phyloP scores from a whole-genome alignment of 2,329 filamentous ascomycete genomes.

The Shiraia sp. region DNA sequence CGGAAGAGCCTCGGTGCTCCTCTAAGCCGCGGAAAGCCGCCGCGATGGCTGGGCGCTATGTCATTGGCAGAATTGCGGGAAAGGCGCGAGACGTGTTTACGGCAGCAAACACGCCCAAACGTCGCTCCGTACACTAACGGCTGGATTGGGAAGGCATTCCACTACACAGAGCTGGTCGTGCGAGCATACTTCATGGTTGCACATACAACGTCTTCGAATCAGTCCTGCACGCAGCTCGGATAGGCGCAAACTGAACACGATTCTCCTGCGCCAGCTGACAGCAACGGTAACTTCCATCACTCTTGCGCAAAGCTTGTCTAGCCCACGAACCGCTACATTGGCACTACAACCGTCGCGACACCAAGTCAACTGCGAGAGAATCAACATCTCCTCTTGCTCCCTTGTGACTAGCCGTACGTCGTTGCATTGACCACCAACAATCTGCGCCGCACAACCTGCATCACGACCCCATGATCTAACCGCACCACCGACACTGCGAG shows the following conservation, averaged over 20 bases:
- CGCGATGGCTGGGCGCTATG: slow-evolving; percentile 4
- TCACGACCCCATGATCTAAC: not conserved
- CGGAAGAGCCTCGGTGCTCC: slow-evolving; percentile 26
- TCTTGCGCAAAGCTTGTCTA: too few species aligned
- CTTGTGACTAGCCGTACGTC: not conserved
- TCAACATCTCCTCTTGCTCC: not conserved
- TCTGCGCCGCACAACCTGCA: slow-evolving; percentile 1
- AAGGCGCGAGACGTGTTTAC: slow-evolving; percentile 22
- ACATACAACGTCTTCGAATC: too few species aligned
- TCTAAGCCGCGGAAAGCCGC: slow-evolving; percentile 32
- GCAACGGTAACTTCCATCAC: too few species aligned
- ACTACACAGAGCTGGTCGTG: not conserved
- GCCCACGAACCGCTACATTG: too few species aligned
- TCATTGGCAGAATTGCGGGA: slow-evolving; percentile 23
- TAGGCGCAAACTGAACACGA: not conserved
- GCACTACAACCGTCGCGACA: not conserved
- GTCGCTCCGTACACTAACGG: not conserved
- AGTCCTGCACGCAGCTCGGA: too few species aligned
- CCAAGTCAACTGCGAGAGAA: not conserved
- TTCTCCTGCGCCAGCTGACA: not conserved
- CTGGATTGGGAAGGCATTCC: slow-evolving; percentile 8
- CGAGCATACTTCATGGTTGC: not conserved
- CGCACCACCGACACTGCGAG: slow-evolving; percentile 7
- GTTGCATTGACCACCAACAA: slow-evolving; percentile 1
- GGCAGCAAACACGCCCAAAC: slow-evolving; percentile 9